Conservation (phyloP, 257 asterid genomes). For the Primulina tabacum region DNA sequence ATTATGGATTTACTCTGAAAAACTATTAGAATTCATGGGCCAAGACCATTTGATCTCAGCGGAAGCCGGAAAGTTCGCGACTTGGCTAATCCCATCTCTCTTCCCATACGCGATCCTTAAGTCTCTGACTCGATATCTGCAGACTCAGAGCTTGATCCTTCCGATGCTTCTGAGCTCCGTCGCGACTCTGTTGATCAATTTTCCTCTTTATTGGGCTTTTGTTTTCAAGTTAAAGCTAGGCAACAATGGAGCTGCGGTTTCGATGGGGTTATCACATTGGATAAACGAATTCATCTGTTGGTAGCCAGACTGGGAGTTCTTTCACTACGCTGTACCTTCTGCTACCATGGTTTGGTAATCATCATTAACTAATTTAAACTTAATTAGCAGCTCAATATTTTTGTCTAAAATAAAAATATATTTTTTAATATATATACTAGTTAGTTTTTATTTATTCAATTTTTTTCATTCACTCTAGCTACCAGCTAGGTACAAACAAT, state of each 20-base stretch:
- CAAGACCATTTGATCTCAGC: too few species aligned
- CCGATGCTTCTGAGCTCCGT: conserved; percentile 28
- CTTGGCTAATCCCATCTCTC: conserved; percentile 21
- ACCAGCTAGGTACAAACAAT: too few species aligned
- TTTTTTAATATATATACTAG: too few species aligned
- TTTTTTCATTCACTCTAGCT: too few species aligned
- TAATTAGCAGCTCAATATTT: too few species aligned
- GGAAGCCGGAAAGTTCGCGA: background rate
- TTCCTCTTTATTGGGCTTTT: conserved; percentile 28
- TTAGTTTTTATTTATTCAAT: too few species aligned
- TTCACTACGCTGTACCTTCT: conserved; percentile 28
- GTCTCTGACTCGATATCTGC: conserved; percentile 25
- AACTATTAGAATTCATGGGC: too few species aligned
- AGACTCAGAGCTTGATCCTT: conserved; percentile 25
- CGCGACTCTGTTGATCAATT: conserved; percentile 20
- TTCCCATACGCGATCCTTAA: conserved; percentile 29
- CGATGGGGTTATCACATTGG: conserved; percentile 28
- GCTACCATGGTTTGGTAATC: conserved; percentile 33
- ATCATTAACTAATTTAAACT: too few species aligned
- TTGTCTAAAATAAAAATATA: too few species aligned
- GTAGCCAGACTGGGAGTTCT: conserved; percentile 25
- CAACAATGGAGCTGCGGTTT: conserved; percentile 28
- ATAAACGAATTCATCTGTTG: conserved; percentile 14
- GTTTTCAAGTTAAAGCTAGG: conserved; percentile 25
- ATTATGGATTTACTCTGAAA: too few species aligned